Base-by-base conservation (phyloP, 108 stramenopile species). In the Skeletonema marinoi region DNA sequence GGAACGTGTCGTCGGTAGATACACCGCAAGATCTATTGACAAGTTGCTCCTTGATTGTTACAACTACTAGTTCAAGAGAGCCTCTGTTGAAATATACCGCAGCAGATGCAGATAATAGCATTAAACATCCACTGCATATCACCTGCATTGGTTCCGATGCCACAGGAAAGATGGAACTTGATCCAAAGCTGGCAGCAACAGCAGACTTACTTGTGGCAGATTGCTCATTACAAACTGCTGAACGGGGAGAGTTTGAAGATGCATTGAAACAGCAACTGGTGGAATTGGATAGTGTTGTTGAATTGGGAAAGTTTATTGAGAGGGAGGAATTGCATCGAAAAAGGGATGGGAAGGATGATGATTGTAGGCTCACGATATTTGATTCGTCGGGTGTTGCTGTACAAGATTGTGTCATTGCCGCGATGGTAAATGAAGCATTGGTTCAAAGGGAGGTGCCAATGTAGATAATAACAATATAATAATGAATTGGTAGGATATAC, bases 371-470 rank as follows among this genome's bases (percentile, higher is more conserved):
- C 1, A 86, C 88, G 12, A 86, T 92, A 32, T 89, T 92, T 36
- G 92, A 92, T 74, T 86, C 89, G 8, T 89, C 88, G 4, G 92
- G 92, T 36, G 87, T 92, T 8, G 85, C 92, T 16, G 69, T 92
- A 11, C 92, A 92, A 66, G 89, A 92, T 80, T 86, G 86, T 66
- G 83, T 90, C 3, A 78, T 92, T 32, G 88, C 92, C 16, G 48
- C 73, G 16, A 84, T 90, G 85, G 79, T 83, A 12, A 77, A 78
- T 56, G 72, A 84, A 35, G 68, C 72, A 13, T 54, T 85, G 71
- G 31, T 19, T 8, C 39, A n/a, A 36, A 64, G 41, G 31, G 63
- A 33, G 39, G 39, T 11, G 39, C 39, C 39, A 41, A 25, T 25
- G 25, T 25, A 25, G 25, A 25, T 25, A 25, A 25, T 0, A 25